phyloP scores from a whole-genome alignment of 345 rosid species.

The rapeseed (Brassica napus) region Da-Ae NC_063444.1:7572501-7573000 shows the following conservation, averaged over 20 bases:
- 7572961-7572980: too few species aligned
- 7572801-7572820: not conserved
- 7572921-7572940: too few species aligned
- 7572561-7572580: not conserved
- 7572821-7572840: not conserved
- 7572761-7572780: not conserved
- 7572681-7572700: not conserved
- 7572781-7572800: constrained; percentile 9
- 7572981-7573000: too few species aligned
- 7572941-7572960: too few species aligned
- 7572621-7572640: not conserved
- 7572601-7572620: not conserved
- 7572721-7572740: not conserved
- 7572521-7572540: not conserved
- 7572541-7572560: not conserved
- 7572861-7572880: constrained; percentile 20
- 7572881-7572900: constrained; percentile 1
- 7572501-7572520: not conserved
- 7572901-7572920: too few species aligned
- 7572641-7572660: not conserved
- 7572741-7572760: not conserved
- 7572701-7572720: not conserved
- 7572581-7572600: not conserved
- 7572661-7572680: not conserved
- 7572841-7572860: constrained; percentile 15